Evolutionary conservation across 768 basidiomycete genomes (phyloP).

Genomic region (Thelephora ganbajun): DNA sequence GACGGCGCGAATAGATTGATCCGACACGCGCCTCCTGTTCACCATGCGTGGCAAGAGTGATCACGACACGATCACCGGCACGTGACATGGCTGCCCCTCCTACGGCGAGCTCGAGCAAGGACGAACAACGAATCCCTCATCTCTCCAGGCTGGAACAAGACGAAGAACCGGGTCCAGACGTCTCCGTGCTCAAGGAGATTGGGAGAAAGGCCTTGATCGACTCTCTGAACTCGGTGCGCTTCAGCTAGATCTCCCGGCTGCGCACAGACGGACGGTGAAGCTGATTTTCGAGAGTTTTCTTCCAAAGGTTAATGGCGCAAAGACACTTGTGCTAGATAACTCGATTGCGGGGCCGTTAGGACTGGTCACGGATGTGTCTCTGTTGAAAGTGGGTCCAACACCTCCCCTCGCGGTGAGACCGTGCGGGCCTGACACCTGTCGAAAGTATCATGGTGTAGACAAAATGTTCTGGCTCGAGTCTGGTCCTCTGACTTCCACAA

Average conservation of each 20-base stretch:
- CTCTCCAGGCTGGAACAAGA: conserved; percentile 20
- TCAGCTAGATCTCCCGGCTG: neutral
- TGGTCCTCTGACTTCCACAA: conserved; percentile 69
- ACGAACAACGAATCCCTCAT: conserved; percentile 13
- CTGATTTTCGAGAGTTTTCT: neutral
- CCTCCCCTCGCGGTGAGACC: neutral
- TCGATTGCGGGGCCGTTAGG: conserved; percentile 84
- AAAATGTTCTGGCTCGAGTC: conserved; percentile 99
- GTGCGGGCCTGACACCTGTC: neutral
- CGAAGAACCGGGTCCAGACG: conserved; percentile 33
- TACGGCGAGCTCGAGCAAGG: conserved; percentile 17
- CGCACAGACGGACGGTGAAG: neutral
- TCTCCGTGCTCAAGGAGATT: conserved; percentile 59
- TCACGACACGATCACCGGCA: too few species aligned
- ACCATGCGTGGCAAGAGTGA: too few species aligned
- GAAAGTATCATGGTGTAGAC: conserved; percentile 93
- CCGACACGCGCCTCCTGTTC: too few species aligned
- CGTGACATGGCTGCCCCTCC: conserved; percentile 7
- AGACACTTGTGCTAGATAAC: conserved; percentile 90
- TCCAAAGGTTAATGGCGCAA: conserved; percentile 73
- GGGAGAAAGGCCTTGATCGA: conserved; percentile 74
- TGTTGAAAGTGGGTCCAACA: conserved; percentile 58
- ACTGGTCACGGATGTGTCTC: conserved; percentile 85
- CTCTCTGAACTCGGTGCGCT: conserved; percentile 61
- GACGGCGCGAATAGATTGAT: too few species aligned